Conservation (phyloP, 495 filamentous ascomycete genomes). For the Annulohypoxylon nitens region DNA sequence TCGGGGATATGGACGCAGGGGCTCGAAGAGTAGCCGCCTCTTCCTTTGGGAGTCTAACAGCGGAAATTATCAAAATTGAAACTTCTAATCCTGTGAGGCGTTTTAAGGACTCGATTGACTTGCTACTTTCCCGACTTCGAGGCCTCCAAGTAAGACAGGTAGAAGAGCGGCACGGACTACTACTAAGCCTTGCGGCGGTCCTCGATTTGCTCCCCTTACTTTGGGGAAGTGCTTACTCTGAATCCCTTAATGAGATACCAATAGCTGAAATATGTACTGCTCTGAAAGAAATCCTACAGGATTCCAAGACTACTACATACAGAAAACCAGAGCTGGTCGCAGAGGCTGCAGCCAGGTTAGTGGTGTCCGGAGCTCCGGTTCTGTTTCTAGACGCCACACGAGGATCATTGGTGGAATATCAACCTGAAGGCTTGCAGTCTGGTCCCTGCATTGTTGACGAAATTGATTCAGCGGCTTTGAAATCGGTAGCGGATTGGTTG, state of each 20-base stretch:
- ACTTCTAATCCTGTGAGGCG: conserved; percentile 43
- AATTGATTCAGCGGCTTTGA: neutral
- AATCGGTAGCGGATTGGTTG: conserved; percentile 26
- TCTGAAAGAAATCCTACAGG: conserved; percentile 52
- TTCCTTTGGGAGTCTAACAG: conserved; percentile 73
- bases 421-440: conserved; percentile 12
- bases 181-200: conserved; percentile 69
- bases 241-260: conserved; percentile 25
- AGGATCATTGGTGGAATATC: neutral
- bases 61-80: conserved; percentile 48
- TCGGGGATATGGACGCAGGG: conserved; percentile 78
- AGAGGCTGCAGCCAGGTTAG: conserved; percentile 71
- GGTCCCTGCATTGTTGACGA: conserved; percentile 37
- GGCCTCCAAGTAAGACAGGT: conserved; percentile 69
- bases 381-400: conserved; percentile 45
- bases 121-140: conserved; percentile 60
- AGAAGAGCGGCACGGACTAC: conserved; percentile 75
- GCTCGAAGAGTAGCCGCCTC: conserved; percentile 78
- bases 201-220: conserved; percentile 56
- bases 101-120: conserved; percentile 45
- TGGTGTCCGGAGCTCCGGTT: conserved; percentile 60
- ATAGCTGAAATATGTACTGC: conserved; percentile 28
- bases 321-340: conserved; percentile 78
- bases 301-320: conserved; percentile 56
- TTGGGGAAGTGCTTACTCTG: conserved; percentile 7